Base-by-base conservation (phyloP, 352 stramenopile species). In the Phytopythium chamaehyphon region DNA sequence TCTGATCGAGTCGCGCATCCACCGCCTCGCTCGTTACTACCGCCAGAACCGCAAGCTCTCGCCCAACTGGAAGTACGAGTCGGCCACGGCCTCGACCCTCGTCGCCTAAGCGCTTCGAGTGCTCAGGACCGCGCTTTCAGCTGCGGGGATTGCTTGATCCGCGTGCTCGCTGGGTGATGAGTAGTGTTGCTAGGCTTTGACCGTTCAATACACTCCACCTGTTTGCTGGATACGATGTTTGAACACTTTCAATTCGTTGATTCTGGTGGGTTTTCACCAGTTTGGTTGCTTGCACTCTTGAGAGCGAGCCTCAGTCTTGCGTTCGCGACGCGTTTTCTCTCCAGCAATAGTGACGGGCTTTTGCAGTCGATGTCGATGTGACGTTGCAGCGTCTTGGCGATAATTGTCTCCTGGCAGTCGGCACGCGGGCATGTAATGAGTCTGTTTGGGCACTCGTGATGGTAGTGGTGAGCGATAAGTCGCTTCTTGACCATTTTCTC, bases 61-160 rank as follows among this genome's bases (percentile, higher is more conserved):
- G 61, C 89, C 97, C 40, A 99, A 98, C 90, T 99, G 97, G 97
- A 99, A 98, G 86, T 99, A 99, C 84, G 95, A 99, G 82, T 98
- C 92, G 53, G 85, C 94, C 62, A 99, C 97, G 60, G 97, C 97
- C 63, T 98, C 94, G 64, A 98, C 97, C 19, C 92, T 99, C 53
- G 97, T 99, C 57, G 96, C 97, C 39, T 99, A 99, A 99, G 80
- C 54, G 47, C 54, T 44, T 47, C 46, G 48, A 10, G 24, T 19
- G 44, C 14, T 50, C 44, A 39, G 24, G 26, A 19, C 44, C 59
- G 55, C 15, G 42, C 42, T 19, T 6, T 28, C 35, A 12, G 43
- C 43, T 18, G 23, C 43, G n/a, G 24, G 43, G 43, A 24, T 50
- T 39, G 43, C 16, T 48, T 50, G 44, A 39, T 39, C 44, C 24